phyloP scores from a whole-genome alignment of 2,329 filamentous ascomycete genomes.

The Venturia carpophila region DNA sequence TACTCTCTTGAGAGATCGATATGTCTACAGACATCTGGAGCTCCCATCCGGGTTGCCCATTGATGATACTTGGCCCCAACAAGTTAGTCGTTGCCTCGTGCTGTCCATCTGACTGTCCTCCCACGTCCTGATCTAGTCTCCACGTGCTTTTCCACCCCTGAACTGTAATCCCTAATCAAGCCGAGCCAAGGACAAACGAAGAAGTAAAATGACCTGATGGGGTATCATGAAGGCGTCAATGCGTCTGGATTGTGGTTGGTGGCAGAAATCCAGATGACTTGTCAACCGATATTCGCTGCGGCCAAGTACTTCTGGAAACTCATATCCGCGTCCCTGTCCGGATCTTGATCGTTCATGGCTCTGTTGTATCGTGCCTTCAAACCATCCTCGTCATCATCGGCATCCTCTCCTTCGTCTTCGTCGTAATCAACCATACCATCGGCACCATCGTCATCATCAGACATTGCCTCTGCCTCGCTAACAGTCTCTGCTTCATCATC shows the following conservation, averaged over 20 bases:
- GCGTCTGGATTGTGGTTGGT: neutral
- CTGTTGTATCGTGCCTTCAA: constrained; percentile 70
- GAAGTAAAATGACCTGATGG: neutral
- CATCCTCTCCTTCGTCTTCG: constrained; percentile 50
- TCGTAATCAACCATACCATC: constrained; percentile 40
- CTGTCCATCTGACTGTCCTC: neutral
- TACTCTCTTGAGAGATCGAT: neutral
- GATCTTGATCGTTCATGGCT: constrained; percentile 50
- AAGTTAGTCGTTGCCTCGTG: neutral
- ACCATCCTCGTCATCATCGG: constrained; percentile 49
- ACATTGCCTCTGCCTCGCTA: constrained; percentile 46
- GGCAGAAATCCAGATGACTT: neutral
- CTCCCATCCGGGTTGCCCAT: neutral
- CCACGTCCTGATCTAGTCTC: neutral
- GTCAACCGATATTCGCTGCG: constrained; percentile 16
- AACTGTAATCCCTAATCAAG: neutral
- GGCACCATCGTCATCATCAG: constrained; percentile 37
- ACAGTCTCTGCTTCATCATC: constrained; percentile 44
- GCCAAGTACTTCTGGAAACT: constrained; percentile 17
- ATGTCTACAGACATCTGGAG: neutral
- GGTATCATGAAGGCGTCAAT: neutral
- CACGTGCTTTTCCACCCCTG: neutral
- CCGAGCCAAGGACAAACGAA: neutral
- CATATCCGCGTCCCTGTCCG: constrained; percentile 1
- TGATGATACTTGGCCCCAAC: neutral